Conservation (phyloP, 2,329 filamentous ascomycete species). For the Pyricularia grisea region DNA sequence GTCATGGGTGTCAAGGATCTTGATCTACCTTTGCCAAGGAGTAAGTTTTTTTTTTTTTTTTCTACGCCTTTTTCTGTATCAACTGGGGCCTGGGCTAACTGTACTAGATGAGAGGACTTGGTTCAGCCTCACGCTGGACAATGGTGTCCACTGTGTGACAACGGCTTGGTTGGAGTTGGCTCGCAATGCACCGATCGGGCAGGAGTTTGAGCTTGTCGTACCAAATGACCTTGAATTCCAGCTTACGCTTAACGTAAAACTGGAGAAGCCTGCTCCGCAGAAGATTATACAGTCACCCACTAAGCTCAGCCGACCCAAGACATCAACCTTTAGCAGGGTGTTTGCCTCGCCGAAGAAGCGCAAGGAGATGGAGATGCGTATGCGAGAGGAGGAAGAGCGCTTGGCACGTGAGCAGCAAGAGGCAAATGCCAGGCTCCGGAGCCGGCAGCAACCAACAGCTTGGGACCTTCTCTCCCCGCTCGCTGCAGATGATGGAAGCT, state of each 20-base stretch:
- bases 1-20: constrained; percentile 97
- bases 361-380: constrained; percentile 81
- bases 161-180: constrained; percentile 92
- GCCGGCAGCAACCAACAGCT: constrained; percentile 55
- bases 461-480: constrained; percentile 85
- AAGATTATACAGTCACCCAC: constrained; percentile 45
- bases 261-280: constrained; percentile 67
- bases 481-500: constrained; percentile 85
- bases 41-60: constrained; percentile 45
- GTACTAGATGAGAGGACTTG: constrained; percentile 71
- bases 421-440: constrained; percentile 41
- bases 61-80: constrained; percentile 7
- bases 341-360: constrained; percentile 95
- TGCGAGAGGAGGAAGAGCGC: constrained; percentile 75
- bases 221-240: constrained; percentile 98
- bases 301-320: constrained; percentile 61
- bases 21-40: constrained; percentile 81
- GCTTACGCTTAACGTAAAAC: constrained; percentile 89
- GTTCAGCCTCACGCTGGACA: constrained; percentile 96
- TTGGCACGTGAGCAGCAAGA: constrained; percentile 55
- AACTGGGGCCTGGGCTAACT: background rate
- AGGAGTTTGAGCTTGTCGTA: constrained; percentile 96
- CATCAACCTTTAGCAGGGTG: constrained; percentile 82
- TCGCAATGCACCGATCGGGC: constrained; percentile 85
- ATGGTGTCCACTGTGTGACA: constrained; percentile 94